These are phyloP conservation scores for Aspergillus sp. DNA, from an alignment of 2,329 filamentous ascomycete species.

Conservation along the genomic window DNA sequence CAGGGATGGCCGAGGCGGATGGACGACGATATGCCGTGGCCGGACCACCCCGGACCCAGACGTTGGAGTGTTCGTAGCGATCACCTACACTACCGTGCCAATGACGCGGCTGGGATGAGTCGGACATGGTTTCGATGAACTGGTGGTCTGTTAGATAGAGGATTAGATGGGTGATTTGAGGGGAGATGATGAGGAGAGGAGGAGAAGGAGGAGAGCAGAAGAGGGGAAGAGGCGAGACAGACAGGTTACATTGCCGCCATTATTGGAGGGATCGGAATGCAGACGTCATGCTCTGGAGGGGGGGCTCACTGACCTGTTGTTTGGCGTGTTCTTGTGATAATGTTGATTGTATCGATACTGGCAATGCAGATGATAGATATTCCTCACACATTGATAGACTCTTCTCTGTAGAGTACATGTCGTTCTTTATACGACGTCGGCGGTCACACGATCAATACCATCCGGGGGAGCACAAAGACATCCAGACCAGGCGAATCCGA, in stretches of 20 bases:
- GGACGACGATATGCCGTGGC: slow-evolving; percentile 19
- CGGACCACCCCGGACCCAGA: slow-evolving; percentile 33
- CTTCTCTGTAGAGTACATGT: too few relatives aligned
- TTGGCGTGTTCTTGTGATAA: too few relatives aligned
- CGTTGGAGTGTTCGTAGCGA: slow-evolving; percentile 35
- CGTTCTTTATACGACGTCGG: too few relatives aligned
- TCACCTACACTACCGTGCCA: slow-evolving; percentile 34
- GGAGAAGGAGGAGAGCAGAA: background rate
- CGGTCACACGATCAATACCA: too few relatives aligned
- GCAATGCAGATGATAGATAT: too few relatives aligned
- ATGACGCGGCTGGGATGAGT: slow-evolving; percentile 28
- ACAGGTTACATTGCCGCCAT: background rate
- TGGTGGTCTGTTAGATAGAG: background rate
- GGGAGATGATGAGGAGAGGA: background rate
- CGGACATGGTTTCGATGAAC: slow-evolving; percentile 10
- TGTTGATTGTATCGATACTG: too few relatives aligned
- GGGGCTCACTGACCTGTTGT: too few relatives aligned
- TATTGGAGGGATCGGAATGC: too few relatives aligned
- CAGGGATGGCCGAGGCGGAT: slow-evolving; percentile 14
- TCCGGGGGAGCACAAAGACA: too few relatives aligned
- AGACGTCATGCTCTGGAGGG: too few relatives aligned
- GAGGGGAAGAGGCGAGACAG: background rate
- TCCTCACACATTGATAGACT: too few relatives aligned
- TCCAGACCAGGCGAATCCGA: too few relatives aligned
- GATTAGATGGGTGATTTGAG: background rate